Percentiles rank a stretch among this genome's conserved stretches.
Conservation (phyloP, 805 yeast genomes). For the Phaffomyces thermotolerans region DNA sequence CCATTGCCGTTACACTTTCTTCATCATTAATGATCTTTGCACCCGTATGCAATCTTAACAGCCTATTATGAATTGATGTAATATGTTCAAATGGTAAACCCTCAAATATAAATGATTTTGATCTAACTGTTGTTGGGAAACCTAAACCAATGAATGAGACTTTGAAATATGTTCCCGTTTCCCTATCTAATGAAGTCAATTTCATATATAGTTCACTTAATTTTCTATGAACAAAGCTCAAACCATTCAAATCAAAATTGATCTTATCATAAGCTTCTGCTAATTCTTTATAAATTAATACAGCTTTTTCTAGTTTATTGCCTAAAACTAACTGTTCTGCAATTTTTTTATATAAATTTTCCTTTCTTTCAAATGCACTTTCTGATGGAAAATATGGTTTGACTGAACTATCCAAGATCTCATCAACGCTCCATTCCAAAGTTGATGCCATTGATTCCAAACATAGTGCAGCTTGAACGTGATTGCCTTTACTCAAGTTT, state of each 20-base stretch:
- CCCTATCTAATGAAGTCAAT: conserved; percentile 61
- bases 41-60: conserved; percentile 73
- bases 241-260: conserved; percentile 69
- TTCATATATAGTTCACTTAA: conserved; percentile 61
- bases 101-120: conserved; percentile 73
- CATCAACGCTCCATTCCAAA: conserved; percentile 63
- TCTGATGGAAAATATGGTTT: conserved; percentile 77
- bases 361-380: conserved; percentile 74
- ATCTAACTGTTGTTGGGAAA: conserved; percentile 71
- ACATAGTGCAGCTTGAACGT: conserved; percentile 77
- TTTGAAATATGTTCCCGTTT: conserved; percentile 71
- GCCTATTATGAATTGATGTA: conserved; percentile 70
- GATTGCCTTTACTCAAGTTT: conserved; percentile 52
- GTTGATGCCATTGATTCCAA: conserved; percentile 72
- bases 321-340: conserved; percentile 67
- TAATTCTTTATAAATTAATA: conserved; percentile 69
- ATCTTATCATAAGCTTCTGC: conserved; percentile 65
- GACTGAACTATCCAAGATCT: conserved; percentile 44
- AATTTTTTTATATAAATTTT: conserved; percentile 58
- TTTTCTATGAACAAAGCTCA: conserved; percentile 62
- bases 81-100: conserved; percentile 86
- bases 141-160: conserved; percentile 80
- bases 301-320: conserved; percentile 69
- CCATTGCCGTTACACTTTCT: conserved; percentile 44
- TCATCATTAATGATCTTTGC: conserved; percentile 58